A percentile compares a stretch with the other conserved stretches of the same genome.
Conservation (phyloP, 164 flowering plant species). For the Chloranthus sessilifolius region DNA sequence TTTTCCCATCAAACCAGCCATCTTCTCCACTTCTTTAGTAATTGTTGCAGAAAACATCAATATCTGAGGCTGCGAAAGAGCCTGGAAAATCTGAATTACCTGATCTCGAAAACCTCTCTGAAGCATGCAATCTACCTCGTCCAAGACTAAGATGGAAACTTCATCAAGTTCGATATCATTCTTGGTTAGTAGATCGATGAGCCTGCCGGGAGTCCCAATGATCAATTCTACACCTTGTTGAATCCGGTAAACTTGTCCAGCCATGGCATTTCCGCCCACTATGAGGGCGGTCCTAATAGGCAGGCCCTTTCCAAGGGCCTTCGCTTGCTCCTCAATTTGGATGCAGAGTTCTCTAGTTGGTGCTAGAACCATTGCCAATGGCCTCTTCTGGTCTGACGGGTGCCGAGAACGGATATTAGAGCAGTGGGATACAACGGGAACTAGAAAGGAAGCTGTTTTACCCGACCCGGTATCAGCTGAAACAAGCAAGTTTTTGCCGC, state of each 20-base stretch:
- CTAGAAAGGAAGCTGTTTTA: constrained; percentile 78
- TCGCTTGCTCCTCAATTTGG: constrained; percentile 93
- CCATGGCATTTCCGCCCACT: constrained; percentile 93
- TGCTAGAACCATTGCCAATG: constrained; percentile 70
- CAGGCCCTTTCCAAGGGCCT: constrained; percentile 73
- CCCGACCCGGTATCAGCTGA: constrained; percentile 93
- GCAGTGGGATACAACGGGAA: constrained; percentile 68
- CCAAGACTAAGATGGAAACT: constrained; percentile 59
- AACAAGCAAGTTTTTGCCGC: constrained; percentile 73
- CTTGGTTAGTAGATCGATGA: constrained; percentile 74
- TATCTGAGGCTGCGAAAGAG: constrained; percentile 69
- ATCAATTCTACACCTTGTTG: constrained; percentile 74
- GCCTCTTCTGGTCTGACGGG: constrained; percentile 29
- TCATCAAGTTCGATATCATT: constrained; percentile 66
- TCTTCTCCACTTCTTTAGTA: constrained; percentile 59
- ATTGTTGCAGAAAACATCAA: constrained; percentile 87
- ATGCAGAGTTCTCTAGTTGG: constrained; percentile 91
- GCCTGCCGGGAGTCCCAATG: constrained; percentile 92
- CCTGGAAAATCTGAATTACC: constrained; percentile 76
- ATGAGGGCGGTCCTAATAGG: constrained; percentile 92
- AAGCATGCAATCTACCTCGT: constrained; percentile 96
- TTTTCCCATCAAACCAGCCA: constrained; percentile 53
- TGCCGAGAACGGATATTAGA: constrained; percentile 24
- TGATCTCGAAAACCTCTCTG: constrained; percentile 83
- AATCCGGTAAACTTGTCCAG: constrained; percentile 69